Base-by-base conservation (phyloP, 2,329 filamentous ascomycete genomes). In the Neoascochyta sp. region DNA sequence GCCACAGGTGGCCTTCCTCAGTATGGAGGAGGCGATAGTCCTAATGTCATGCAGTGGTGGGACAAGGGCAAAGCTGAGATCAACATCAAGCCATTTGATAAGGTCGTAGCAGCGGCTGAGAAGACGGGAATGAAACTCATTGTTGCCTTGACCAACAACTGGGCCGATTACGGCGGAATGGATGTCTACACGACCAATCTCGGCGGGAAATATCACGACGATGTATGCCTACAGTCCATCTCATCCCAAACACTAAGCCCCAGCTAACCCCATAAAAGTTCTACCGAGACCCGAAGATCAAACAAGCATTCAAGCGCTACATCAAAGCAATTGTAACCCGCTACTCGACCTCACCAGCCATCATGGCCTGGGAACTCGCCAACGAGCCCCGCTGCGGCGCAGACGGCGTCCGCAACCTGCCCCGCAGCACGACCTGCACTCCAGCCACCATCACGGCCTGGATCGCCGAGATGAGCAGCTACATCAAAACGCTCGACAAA, bases 121-220 rank as follows among this genome's bases (percentile, higher is more conserved):
- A 69, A 69, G 20, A 60, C 62, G 1, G 68, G 66, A 25, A 68
- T 74, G 39, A 76, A 76, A 59, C 62, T 78, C 3, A 61, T 78
- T 17, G 57, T 78, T 9, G 64, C 73, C 0, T 47, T 78, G 34
- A 76, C 72, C 0, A 78, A 77, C 57, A 75, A 76, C 29, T 78
- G 74, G 74, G 73, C 72, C 5, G 73, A 76, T 32, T 77, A 76
- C 29, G 73, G 74, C 11, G 74, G 74, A n/a, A 75, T 76, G 71
- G 73, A 76, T 18, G 68, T 76, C 0, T 78, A 76, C 39, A 76
- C 73, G 0, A 63, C 70, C n/a, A 75, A 77, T 34, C 64, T 74
- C 0, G 72, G 73, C 0, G 69, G 69, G 2, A 56, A 58, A 14
- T 75, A 73, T 24, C 72, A 75, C 35, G 70, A 74, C 34, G 70